These are phyloP conservation scores for Paramecium primaurelia DNA, from an alignment of 73 alveolate genomes.

Conservation along the genomic window DNA sequence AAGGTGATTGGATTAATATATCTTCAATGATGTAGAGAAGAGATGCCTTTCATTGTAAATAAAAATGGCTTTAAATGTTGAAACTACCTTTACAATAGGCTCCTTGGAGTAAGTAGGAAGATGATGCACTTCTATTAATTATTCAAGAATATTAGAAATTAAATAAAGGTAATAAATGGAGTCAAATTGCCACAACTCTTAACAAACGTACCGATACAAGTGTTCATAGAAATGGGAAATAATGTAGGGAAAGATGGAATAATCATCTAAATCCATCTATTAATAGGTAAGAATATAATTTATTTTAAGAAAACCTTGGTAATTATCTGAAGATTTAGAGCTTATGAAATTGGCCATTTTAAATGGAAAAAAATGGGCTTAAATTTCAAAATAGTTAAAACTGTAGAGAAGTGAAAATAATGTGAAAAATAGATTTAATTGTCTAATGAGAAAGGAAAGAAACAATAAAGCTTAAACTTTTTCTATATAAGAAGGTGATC, in stretches of 20 bases:
- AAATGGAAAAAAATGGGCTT: conserved; percentile 53
- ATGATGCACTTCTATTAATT: not conserved
- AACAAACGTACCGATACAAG: not conserved
- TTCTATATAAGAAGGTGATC: not conserved
- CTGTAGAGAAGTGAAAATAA: conserved; percentile 32
- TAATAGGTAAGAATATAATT: conserved; percentile 57
- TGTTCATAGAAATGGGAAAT: conserved; percentile 80
- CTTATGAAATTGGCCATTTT: conserved; percentile 35
- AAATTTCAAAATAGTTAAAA: not conserved
- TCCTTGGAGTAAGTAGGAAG: not conserved
- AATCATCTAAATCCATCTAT: conserved; percentile 88
- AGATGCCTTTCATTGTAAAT: conserved; percentile 26
- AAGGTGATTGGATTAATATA: not conserved
- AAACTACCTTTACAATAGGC: conserved; percentile 17
- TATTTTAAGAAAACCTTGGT: conserved; percentile 21
- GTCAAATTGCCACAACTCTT: conserved; percentile 50
- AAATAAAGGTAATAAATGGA: conserved; percentile 58
- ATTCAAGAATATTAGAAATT: conserved; percentile 1
- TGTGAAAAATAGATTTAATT: conserved; percentile 37
- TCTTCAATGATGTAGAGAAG: conserved; percentile 24
- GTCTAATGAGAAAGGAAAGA: conserved; percentile 7
- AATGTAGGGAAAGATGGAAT: conserved; percentile 94
- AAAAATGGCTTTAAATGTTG: conserved; percentile 51
- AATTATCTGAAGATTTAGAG: conserved; percentile 27
- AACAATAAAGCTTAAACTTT: not conserved